phyloP scores from a whole-genome alignment of 441 rosid genomes.

The Euphorbia corollata region DNA sequence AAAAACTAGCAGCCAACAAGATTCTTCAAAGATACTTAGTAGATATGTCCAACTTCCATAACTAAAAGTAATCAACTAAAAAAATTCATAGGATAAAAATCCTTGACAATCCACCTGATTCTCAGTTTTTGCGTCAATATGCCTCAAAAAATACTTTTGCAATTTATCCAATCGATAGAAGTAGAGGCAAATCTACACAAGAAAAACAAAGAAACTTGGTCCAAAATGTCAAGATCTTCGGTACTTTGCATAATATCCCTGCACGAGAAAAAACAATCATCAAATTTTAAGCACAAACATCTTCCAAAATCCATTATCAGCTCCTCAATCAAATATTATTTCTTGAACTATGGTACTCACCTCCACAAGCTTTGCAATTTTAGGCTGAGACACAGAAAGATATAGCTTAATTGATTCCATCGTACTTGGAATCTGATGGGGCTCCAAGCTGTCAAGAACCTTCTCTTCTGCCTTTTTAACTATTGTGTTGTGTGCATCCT shows the following conservation, averaged over 20 bases:
- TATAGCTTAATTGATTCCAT: conserved; percentile 48
- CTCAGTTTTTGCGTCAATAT: conserved; percentile 19
- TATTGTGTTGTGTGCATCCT: conserved; percentile 68
- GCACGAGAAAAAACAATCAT: conserved; percentile 30
- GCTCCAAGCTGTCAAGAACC: conserved; percentile 54
- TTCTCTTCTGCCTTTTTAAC: conserved; percentile 74
- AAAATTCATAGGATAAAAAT: conserved; percentile 16
- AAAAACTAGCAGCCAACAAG: background rate
- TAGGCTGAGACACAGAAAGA: conserved; percentile 50
- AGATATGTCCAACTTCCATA: background rate
- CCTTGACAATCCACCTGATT: conserved; percentile 21
- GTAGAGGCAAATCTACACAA: conserved; percentile 29
- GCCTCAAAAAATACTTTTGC: conserved; percentile 18
- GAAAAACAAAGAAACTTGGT: conserved; percentile 23
- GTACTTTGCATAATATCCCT: conserved; percentile 70
- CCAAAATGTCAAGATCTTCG: conserved; percentile 49
- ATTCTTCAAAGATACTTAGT: conserved; percentile 1
- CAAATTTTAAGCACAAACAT: conserved; percentile 20
- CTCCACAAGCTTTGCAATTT: conserved; percentile 74
- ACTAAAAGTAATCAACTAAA: conserved; percentile 2
- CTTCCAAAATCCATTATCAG: conserved; percentile 8
- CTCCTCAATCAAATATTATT: background rate
- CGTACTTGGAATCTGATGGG: conserved; percentile 54
- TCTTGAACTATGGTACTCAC: conserved; percentile 35
- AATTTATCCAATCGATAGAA: conserved; percentile 5